phyloP scores from a whole-genome alignment of 1,284 basidiomycete genomes.

The Clitocybe nebularis region DNA sequence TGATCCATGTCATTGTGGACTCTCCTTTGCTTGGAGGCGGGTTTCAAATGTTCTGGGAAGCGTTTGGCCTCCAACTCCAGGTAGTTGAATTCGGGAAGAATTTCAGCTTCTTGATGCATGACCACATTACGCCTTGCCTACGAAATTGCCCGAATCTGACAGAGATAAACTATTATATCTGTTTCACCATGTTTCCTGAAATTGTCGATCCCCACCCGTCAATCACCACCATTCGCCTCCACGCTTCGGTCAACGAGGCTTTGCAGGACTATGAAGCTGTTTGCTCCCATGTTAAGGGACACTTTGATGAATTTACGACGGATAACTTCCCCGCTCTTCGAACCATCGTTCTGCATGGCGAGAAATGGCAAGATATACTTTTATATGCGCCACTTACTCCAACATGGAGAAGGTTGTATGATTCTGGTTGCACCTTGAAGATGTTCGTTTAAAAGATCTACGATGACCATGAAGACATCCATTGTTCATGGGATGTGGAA shows the following conservation, averaged over 20 bases:
- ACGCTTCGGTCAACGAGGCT: constrained; percentile 42
- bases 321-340: constrained; percentile 35
- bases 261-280: constrained; percentile 29
- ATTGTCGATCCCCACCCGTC: constrained; percentile 26
- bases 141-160: constrained; percentile 41
- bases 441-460: not conserved
- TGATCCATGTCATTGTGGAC: constrained; percentile 46
- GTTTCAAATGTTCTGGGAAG: constrained; percentile 42
- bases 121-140: constrained; percentile 44
- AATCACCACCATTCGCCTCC: constrained; percentile 45
- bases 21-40: constrained; percentile 33
- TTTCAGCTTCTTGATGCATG: constrained; percentile 45
- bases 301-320: constrained; percentile 40
- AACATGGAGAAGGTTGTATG: constrained; percentile 14
- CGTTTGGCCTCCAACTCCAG: constrained; percentile 46
- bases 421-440: constrained; percentile 10
- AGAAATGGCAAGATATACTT: constrained; percentile 41
- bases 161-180: constrained; percentile 53
- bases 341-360: constrained; percentile 42
- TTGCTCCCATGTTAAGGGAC: constrained; percentile 42
- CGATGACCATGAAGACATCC: too few relatives aligned
- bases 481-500: too few relatives aligned
- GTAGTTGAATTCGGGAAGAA: constrained; percentile 55
- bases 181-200: constrained; percentile 42
- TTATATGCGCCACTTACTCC: constrained; percentile 29